Evolutionary conservation across 2,329 filamentous ascomycete species (phyloP).

Genomic region (Cryphonectria parasitica): DNA sequence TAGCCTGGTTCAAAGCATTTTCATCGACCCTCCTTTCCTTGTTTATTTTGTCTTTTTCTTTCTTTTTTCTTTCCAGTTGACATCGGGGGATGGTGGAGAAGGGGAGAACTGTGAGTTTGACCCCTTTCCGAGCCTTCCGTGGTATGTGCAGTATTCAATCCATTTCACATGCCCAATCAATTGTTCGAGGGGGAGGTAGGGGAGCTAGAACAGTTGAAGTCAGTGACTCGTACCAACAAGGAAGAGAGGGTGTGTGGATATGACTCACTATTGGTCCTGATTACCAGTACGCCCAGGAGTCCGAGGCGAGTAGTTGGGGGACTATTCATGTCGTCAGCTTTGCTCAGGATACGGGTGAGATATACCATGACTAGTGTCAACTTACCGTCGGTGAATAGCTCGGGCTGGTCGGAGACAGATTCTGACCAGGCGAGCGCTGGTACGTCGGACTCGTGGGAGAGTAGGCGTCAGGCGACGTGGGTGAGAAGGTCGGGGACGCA

Average conservation of each 20-base stretch:
- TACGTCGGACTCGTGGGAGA: slow-evolving; percentile 67
- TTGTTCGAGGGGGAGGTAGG: slow-evolving; percentile 46
- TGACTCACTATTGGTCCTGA: slow-evolving; percentile 47
- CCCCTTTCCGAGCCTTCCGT: slow-evolving; percentile 36
- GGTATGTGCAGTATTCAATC: slow-evolving; percentile 29
- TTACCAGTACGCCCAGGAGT: slow-evolving; percentile 46
- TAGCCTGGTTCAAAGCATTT: not conserved
- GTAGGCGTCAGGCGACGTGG: slow-evolving; percentile 69
- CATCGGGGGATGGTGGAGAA: not conserved
- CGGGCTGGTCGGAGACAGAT: slow-evolving; percentile 68
- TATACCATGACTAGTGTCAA: slow-evolving; percentile 36
- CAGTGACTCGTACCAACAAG: slow-evolving; percentile 1
- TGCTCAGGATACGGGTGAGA: slow-evolving; percentile 35
- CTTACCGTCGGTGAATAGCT: slow-evolving; percentile 67
- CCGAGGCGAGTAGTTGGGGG: slow-evolving; percentile 51
- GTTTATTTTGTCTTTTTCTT: not conserved
- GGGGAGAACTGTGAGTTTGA: slow-evolving; percentile 31
- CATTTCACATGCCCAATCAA: slow-evolving; percentile 30
- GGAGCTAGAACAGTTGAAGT: slow-evolving; percentile 35
- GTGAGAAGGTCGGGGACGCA: slow-evolving; percentile 77
- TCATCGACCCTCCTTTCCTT: slow-evolving; percentile 8
- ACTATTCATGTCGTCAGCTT: slow-evolving; percentile 36
- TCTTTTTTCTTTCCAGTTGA: not conserved
- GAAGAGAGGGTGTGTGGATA: slow-evolving; percentile 11
- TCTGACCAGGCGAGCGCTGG: slow-evolving; percentile 57